Percentiles rank a stretch among this genome's conserved stretches.
Evolutionary conservation across 768 basidiomycete species (phyloP).

Genomic region (Mycena vulgaris): DNA sequence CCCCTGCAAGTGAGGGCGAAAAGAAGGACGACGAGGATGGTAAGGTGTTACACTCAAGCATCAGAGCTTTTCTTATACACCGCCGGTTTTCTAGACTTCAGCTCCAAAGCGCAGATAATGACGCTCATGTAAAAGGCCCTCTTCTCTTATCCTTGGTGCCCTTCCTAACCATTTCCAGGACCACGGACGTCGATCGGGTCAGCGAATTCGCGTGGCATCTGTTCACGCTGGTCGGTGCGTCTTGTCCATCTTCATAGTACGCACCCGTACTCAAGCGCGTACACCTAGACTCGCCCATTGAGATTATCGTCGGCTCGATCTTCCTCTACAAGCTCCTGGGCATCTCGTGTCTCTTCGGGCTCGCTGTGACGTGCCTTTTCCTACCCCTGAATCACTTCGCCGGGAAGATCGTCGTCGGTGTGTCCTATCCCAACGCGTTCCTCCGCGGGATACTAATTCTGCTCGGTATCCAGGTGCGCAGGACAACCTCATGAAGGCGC

Average conservation of each 20-base stretch:
- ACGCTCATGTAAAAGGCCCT: constrained; percentile 80
- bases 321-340: constrained; percentile 87
- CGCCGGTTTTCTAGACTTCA: too few relatives aligned
- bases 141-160: background rate
- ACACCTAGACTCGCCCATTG: constrained; percentile 78
- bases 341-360: constrained; percentile 82
- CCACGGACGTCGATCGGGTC: constrained; percentile 93
- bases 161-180: constrained; percentile 52
- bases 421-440: background rate
- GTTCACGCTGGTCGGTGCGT: constrained; percentile 79
- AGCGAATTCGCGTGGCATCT: constrained; percentile 88
- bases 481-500: constrained; percentile 91
- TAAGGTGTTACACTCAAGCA: too few relatives aligned
- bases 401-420: constrained; percentile 67
- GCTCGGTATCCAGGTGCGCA: constrained; percentile 62
- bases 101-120: constrained; percentile 88
- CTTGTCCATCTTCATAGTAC: background rate
- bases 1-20: constrained; percentile 24
- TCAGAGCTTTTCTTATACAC: too few relatives aligned
- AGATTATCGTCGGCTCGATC: constrained; percentile 79
- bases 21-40: constrained; percentile 64
- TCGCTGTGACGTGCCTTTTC: constrained; percentile 81
- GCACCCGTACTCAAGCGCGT: background rate
- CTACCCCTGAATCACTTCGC: constrained; percentile 88
- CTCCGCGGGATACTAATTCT: background rate